Percentiles rank a stretch among this genome's conserved stretches.
Conservation (phyloP, 2,329 filamentous ascomycete genomes). For the Fusarium brevicatenulatum region DNA sequence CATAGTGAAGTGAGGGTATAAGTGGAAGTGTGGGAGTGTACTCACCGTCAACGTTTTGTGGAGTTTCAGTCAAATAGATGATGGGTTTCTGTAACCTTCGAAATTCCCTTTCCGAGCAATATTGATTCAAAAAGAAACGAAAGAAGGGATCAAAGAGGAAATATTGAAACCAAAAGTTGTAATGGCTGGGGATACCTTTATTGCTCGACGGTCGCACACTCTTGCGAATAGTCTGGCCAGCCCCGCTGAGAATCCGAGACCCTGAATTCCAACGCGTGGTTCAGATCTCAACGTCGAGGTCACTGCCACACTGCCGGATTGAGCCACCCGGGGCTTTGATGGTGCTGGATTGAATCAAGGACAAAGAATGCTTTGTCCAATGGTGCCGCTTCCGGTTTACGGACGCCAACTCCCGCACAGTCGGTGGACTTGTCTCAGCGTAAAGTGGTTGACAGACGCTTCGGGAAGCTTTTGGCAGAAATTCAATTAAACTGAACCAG, state of each 20-base stretch:
- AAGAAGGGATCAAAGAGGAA: slow-evolving; percentile 27
- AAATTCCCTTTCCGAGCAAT: slow-evolving; percentile 25
- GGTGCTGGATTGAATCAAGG: slow-evolving; percentile 10
- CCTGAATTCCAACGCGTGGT: slow-evolving; percentile 43
- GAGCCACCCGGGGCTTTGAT: slow-evolving; percentile 32
- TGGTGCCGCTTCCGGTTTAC: slow-evolving; percentile 31
- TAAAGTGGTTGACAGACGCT: slow-evolving; percentile 35
- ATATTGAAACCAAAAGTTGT: slow-evolving; percentile 30
- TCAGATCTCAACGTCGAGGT: slow-evolving; percentile 25
- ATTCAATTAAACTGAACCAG: slow-evolving; percentile 24
- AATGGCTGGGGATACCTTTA: slow-evolving; percentile 42
- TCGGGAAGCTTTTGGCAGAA: slow-evolving; percentile 13
- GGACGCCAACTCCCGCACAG: slow-evolving; percentile 18
- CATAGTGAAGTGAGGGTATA: not conserved
- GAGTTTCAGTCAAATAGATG: slow-evolving; percentile 8
- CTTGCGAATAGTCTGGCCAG: slow-evolving; percentile 29
- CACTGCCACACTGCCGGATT: slow-evolving; percentile 39
- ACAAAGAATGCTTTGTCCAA: slow-evolving; percentile 39
- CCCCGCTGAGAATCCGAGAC: slow-evolving; percentile 44
- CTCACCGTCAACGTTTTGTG: slow-evolving; percentile 24
- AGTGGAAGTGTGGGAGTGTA: slow-evolving; percentile 27
- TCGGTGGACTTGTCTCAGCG: slow-evolving; percentile 38
- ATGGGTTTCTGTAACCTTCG: slow-evolving; percentile 9
- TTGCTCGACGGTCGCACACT: slow-evolving; percentile 32
- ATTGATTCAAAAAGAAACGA: slow-evolving; percentile 29